A percentile compares a stretch with the other conserved stretches of the same genome.
Evolutionary conservation across 2,329 filamentous ascomycete genomes (phyloP).

Genomic region (Fusarium phyllophilum): DNA sequence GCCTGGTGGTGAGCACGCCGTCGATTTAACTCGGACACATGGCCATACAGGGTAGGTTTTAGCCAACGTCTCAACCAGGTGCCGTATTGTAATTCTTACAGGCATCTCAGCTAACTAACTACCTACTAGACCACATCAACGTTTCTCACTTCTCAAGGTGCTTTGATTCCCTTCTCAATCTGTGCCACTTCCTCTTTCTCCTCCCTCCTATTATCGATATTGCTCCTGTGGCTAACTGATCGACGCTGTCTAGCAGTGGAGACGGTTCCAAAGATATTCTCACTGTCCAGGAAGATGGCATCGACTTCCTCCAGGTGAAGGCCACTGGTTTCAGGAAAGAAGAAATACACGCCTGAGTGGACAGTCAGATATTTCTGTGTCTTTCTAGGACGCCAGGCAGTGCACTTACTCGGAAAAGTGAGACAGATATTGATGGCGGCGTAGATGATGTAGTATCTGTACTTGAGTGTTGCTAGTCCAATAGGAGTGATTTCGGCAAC

Average conservation of each 20-base stretch:
- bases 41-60: too few relatives aligned
- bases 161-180: background rate
- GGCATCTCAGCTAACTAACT: rapidly evolving
- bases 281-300: background rate
- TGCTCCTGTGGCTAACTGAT: rapidly evolving
- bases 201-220: rapidly evolving
- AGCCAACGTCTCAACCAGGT: too few relatives aligned
- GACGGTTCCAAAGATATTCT: background rate
- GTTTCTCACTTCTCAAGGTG: background rate
- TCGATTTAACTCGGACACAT: too few relatives aligned
- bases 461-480: slow-evolving; percentile 4
- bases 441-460: slow-evolving; percentile 9
- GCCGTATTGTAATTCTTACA: too few relatives aligned
- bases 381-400: rapidly evolving
- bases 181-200: background rate
- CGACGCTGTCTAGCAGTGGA: background rate
- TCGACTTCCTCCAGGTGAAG: slow-evolving; percentile 2
- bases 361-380: background rate
- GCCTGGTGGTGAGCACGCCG: too few relatives aligned
- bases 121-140: rapidly evolving
- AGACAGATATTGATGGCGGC: background rate
- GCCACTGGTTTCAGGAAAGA: slow-evolving; percentile 3
- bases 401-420: background rate
- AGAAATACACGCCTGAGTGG: background rate
- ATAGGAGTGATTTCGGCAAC: slow-evolving; percentile 10